These are phyloP conservation scores for Septoria linicola DNA, from an alignment of 2,329 filamentous ascomycete species.

Conservation along the genomic window DNA sequence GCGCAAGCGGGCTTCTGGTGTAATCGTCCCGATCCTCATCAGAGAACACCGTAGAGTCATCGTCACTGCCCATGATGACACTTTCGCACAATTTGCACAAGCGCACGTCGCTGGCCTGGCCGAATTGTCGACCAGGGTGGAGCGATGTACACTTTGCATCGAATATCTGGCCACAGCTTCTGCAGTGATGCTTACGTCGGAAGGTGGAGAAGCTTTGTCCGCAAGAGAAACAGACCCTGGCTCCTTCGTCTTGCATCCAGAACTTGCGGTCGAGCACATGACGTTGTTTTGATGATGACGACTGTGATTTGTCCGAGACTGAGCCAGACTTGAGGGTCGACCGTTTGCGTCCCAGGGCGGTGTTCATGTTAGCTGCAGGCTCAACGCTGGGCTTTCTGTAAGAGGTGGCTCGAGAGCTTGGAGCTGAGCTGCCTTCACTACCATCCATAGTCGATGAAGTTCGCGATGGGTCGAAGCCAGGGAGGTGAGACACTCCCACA, in stretches of 20 bases:
- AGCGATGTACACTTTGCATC: slow-evolving; percentile 92
- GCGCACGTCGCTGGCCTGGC: slow-evolving; percentile 76
- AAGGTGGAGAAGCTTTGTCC: slow-evolving; percentile 90
- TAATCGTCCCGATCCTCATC: slow-evolving; percentile 58
- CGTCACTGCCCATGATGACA: slow-evolving; percentile 82
- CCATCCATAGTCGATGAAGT: slow-evolving; percentile 48
- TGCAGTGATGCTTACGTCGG: slow-evolving; percentile 92
- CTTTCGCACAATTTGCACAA: slow-evolving; percentile 91
- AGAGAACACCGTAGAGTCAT: slow-evolving; percentile 83
- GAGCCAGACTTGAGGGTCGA: slow-evolving; percentile 38
- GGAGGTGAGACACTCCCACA: slow-evolving; percentile 49
- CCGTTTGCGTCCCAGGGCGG: slow-evolving; percentile 30
- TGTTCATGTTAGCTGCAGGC: slow-evolving; percentile 33
- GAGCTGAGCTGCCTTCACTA: slow-evolving; percentile 30
- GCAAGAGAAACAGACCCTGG: slow-evolving; percentile 94
- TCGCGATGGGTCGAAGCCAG: slow-evolving; percentile 48
- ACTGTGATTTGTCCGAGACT: slow-evolving; percentile 1
- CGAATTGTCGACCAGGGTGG: slow-evolving; percentile 84
- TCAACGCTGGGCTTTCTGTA: slow-evolving; percentile 20
- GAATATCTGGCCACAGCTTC: slow-evolving; percentile 96
- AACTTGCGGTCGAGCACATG: slow-evolving; percentile 92
- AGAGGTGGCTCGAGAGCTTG: slow-evolving; percentile 25
- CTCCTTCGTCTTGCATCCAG: slow-evolving; percentile 95
- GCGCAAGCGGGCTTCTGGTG: slow-evolving; percentile 27
- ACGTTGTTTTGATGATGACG: slow-evolving; percentile 68